A percentile compares a stretch with the other conserved stretches of the same genome.
phyloP scores from a whole-genome alignment of 805 yeast species.

The Barnettozyma sucrosica region DNA sequence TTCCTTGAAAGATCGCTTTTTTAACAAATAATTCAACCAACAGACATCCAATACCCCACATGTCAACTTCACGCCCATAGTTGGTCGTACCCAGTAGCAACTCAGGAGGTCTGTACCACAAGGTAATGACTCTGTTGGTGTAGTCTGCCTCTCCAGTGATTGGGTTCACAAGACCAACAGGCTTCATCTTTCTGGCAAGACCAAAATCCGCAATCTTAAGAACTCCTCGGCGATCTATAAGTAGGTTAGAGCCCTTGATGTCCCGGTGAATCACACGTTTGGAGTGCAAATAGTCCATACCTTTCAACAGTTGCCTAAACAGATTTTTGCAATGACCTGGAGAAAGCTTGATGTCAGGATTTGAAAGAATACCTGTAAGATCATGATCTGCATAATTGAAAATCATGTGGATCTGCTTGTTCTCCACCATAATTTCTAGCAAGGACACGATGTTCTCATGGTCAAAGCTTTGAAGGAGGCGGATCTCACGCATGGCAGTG shows the following conservation, averaged over 20 bases:
- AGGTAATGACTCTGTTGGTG: slow-evolving; percentile 90
- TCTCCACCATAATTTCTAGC: slow-evolving; percentile 84
- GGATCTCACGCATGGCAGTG: slow-evolving; percentile 89
- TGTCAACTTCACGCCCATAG: slow-evolving; percentile 86
- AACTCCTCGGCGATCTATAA: slow-evolving; percentile 55
- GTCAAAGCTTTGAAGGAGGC: slow-evolving; percentile 72
- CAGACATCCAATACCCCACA: slow-evolving; percentile 96
- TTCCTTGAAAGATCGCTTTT: slow-evolving; percentile 78
- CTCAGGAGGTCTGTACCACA: slow-evolving; percentile 98
- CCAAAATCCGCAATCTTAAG: slow-evolving; percentile 81
- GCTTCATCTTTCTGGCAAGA: slow-evolving; percentile 69
- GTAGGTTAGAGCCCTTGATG: slow-evolving; percentile 74
- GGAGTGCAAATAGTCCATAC: slow-evolving; percentile 63
- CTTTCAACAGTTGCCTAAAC: slow-evolving; percentile 60
- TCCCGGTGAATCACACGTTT: slow-evolving; percentile 72
- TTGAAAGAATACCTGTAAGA: slow-evolving; percentile 78
- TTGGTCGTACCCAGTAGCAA: slow-evolving; percentile 83
- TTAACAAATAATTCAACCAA: slow-evolving; percentile 74
- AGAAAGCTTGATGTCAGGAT: slow-evolving; percentile 57
- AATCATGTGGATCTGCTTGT: slow-evolving; percentile 72
- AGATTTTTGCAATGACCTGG: slow-evolving; percentile 63
- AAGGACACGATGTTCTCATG: slow-evolving; percentile 80
- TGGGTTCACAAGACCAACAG: slow-evolving; percentile 41
- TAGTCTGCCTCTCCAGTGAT: slow-evolving; percentile 50
- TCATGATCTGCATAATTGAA: slow-evolving; percentile 94